A percentile compares a stretch with the other conserved stretches of the same genome.
phyloP scores from a whole-genome alignment of 805 yeast species.

The Hanseniaspora lachancei region DNA sequence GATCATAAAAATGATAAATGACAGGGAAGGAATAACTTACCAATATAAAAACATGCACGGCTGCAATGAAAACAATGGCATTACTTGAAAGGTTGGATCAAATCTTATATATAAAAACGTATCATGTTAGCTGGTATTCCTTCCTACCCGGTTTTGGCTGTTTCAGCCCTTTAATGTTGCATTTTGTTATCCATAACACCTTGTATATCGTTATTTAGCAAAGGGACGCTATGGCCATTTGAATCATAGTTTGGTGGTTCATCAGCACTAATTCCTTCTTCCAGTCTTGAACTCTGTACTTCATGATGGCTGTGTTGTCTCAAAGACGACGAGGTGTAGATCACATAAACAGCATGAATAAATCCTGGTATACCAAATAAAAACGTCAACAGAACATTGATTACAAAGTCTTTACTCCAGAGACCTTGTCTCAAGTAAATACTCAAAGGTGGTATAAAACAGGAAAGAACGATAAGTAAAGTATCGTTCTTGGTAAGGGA shows the following conservation, averaged over 20 bases:
- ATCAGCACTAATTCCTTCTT: background rate
- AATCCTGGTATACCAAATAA: conserved; percentile 12
- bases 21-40: too few species aligned
- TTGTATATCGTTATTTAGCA: background rate
- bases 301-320: background rate
- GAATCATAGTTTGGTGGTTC: background rate
- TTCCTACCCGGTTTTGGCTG: too few species aligned
- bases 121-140: background rate
- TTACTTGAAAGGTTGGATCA: too few species aligned
- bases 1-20: background rate
- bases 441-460: conserved; percentile 62
- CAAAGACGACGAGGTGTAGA: conserved; percentile 13
- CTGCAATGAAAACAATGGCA: too few species aligned
- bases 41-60: too few species aligned
- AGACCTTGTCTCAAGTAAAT: conserved; percentile 54
- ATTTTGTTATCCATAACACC: conserved; percentile 4
- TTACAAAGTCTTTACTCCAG: conserved; percentile 39
- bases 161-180: background rate
- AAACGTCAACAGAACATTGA: conserved; percentile 30
- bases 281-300: background rate
- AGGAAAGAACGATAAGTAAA: conserved; percentile 26
- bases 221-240: background rate
- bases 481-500: conserved; percentile 10
- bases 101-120: background rate
- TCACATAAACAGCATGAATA: conserved; percentile 17